phyloP scores from a whole-genome alignment of 2,329 filamentous ascomycete genomes.

The Trichoderma breve region DNA sequence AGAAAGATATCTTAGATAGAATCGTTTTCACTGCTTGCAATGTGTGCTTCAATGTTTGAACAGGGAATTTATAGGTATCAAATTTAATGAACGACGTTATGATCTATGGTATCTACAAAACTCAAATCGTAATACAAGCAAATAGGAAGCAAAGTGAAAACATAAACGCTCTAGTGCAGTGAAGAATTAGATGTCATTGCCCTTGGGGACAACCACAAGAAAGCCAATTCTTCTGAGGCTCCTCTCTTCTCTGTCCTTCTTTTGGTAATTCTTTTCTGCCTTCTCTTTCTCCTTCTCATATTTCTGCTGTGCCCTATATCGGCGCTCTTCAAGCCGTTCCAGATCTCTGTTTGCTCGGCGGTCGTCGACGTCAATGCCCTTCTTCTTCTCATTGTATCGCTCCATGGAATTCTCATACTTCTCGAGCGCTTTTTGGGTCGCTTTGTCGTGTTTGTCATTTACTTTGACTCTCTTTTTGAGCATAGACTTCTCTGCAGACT shows the following conservation, averaged over 20 bases:
- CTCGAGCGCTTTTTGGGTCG: neutral
- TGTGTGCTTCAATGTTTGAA: too few relatives aligned
- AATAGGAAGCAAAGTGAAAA: neutral
- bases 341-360: neutral
- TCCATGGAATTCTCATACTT: neutral
- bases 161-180: neutral
- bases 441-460: neutral
- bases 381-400: neutral
- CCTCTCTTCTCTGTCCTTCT: neutral
- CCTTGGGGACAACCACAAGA: neutral
- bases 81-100: neutral
- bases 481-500: conserved; percentile 3
- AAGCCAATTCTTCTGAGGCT: neutral
- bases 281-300: neutral
- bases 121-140: neutral
- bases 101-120: neutral
- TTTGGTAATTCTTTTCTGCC: neutral
- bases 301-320: neutral
- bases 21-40: neutral
- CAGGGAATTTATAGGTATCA: too few relatives aligned
- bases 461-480: neutral
- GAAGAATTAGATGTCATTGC: neutral
- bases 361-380: neutral
- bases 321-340: neutral
- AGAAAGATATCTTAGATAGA: neutral